Evolutionary conservation across 495 filamentous ascomycete species (phyloP).

Genomic region (Aspergillus bridgeri): DNA sequence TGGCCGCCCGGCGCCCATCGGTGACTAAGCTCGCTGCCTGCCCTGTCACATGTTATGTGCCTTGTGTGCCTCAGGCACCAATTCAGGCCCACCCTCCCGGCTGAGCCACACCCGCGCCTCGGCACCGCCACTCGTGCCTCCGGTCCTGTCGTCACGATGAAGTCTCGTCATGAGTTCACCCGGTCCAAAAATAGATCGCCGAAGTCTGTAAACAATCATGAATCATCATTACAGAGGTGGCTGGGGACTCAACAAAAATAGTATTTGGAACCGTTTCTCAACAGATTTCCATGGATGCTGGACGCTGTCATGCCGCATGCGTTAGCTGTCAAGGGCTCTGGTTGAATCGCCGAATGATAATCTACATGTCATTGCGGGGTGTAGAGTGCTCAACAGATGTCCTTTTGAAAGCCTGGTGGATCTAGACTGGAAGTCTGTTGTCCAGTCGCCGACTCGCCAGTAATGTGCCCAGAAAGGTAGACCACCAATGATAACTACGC

Average conservation of each 20-base stretch:
- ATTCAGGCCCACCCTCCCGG: background rate
- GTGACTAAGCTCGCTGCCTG: background rate
- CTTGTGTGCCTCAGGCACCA: background rate
- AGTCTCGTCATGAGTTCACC: background rate
- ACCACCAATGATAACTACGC: too few relatives aligned
- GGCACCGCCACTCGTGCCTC: background rate
- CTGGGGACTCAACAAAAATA: too few relatives aligned
- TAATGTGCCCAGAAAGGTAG: too few relatives aligned
- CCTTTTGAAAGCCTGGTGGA: too few relatives aligned
- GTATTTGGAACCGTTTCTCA: background rate
- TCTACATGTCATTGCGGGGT: too few relatives aligned
- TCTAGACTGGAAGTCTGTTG: too few relatives aligned
- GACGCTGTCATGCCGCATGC: background rate
- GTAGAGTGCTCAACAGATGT: too few relatives aligned
- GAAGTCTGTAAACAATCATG: background rate
- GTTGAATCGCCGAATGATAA: too few relatives aligned
- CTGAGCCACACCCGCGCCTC: background rate
- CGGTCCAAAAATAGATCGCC: background rate
- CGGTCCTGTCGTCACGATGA: background rate
- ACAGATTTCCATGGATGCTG: background rate
- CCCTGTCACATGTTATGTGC: background rate
- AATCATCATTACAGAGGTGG: background rate
- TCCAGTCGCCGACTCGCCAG: too few relatives aligned
- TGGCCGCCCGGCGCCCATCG: background rate
- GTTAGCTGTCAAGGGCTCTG: background rate